A percentile compares a stretch with the other conserved stretches of the same genome.
These are phyloP conservation scores for Aspergillus funiculosus DNA, from an alignment of 495 filamentous ascomycete species.

Conservation along the genomic window DNA sequence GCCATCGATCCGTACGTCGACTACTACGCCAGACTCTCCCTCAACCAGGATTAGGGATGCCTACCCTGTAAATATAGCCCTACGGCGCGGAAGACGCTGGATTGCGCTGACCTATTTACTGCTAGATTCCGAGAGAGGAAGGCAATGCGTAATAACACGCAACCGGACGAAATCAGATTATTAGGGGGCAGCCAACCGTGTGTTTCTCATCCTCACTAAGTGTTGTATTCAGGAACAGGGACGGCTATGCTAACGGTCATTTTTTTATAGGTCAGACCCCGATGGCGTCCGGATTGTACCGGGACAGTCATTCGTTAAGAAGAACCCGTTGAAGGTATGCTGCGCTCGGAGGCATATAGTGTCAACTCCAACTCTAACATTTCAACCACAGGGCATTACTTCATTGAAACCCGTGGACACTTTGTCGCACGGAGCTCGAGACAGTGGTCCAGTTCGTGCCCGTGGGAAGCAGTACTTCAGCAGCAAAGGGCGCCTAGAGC, in stretches of 20 bases:
- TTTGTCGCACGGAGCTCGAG: constrained; percentile 26
- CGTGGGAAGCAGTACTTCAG: constrained; percentile 14
- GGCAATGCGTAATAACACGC: constrained; percentile 2
- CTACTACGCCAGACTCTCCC: constrained; percentile 23
- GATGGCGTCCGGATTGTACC: constrained; percentile 20
- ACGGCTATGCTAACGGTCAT: neutral
- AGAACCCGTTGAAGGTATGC: constrained; percentile 12
- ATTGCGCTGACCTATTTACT: constrained; percentile 6
- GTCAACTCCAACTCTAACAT: constrained; percentile 1
- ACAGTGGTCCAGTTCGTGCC: constrained; percentile 39
- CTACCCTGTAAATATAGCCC: constrained; percentile 27
- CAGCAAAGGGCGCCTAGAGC: neutral
- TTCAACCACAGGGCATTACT: constrained; percentile 5
- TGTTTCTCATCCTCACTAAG: neutral
- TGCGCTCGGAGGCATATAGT: neutral
- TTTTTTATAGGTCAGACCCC: constrained; percentile 13
- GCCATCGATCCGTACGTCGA: constrained; percentile 23
- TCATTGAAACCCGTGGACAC: constrained; percentile 27
- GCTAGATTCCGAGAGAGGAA: constrained; percentile 8
- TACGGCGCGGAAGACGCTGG: neutral
- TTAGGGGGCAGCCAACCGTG: constrained; percentile 2
- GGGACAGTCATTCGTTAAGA: constrained; percentile 16
- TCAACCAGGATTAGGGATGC: constrained; percentile 23
- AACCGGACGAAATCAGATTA: constrained; percentile 19
- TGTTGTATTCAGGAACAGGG: neutral